Base-by-base conservation (phyloP, 352 stramenopile genomes). In the Phytopythium aichiense region DNA sequence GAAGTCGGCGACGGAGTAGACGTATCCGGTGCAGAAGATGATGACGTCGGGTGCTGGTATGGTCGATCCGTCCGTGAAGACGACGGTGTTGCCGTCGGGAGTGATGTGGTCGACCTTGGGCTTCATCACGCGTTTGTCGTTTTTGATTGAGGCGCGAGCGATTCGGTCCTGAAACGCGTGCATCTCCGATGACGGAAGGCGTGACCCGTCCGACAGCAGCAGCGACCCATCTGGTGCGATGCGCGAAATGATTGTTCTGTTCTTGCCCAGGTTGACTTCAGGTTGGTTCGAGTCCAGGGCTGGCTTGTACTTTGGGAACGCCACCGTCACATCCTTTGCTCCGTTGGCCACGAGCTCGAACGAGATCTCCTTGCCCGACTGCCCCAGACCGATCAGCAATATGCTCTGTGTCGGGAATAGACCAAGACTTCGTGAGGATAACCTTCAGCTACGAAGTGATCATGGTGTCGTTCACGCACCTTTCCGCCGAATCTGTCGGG, bases 1-100 rank as follows among this genome's bases (percentile, higher is more conserved):
- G 83, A 93, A 52, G 6, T 84, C 65, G 35, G 76, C 81, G 30
- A 76, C 72, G 0, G 76, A 69, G 65, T 94, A 94, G 59, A 80
- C 51, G 54, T 94, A 94, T 11, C 84, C 84, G 7, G 82, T 92
- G 67, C 81, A 91, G 58, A 83, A 78, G 71, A 94, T 94, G 59
- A 94, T 71, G 65, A 89, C 84, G 57, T 94, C 79, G 20, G 79
- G 77, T 0, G 82, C 64, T 23, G 42, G 61, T 30, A 87, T 72
- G 20, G 58, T 66, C n/a, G 79, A 80, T 0, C 74, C 76, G 61
- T 94, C 84, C 23, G 59, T 72, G 60, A 91, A 91, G 22, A 79
- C 65, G 23, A 94, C 60, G 0, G 42, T 25, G 0, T 51, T 67
- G 20, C 83, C 79, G 58, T 90, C 73, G 8, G 63, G n/a, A 20